Evolutionary conservation across 139 green algal species (phyloP).

Genomic region (Dunaliella sp.): DNA sequence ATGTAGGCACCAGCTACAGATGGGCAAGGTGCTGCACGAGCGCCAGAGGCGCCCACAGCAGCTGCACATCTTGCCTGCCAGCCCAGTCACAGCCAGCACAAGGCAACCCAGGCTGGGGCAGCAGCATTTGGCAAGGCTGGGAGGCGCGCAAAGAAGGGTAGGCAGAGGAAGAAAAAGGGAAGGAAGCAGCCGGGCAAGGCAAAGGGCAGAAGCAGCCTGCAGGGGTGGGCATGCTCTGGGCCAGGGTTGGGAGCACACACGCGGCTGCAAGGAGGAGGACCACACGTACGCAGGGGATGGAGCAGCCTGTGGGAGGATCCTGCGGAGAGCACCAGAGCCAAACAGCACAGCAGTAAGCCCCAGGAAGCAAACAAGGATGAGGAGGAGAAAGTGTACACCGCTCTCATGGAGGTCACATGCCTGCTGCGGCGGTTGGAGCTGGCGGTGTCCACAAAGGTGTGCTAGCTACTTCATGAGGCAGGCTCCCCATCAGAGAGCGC

Average conservation of each 20-base stretch:
- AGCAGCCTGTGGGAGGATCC: background rate
- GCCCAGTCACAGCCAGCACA: background rate
- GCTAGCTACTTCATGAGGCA: background rate
- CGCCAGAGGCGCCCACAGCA: background rate
- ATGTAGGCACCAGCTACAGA: background rate
- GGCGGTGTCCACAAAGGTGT: conserved; percentile 2
- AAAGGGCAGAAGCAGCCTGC: no score
- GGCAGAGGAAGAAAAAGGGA: no score
- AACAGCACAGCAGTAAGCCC: background rate
- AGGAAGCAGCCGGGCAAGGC: no score
- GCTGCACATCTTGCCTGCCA: no score
- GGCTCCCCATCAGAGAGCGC: background rate
- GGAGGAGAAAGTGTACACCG: background rate
- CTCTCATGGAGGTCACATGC: background rate
- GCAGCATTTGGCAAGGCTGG: no score
- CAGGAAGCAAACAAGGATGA: background rate
- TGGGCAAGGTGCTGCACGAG: background rate
- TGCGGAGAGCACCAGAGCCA: background rate
- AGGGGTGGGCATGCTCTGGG: no score
- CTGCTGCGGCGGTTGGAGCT: conserved; percentile 14
- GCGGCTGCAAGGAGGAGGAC: background rate
- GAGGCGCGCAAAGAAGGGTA: no score
- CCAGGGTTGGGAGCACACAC: no score
- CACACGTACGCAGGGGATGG: background rate
- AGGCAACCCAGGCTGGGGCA: no score